A percentile compares a stretch with the other conserved stretches of the same genome.
Evolutionary conservation across 2,329 filamentous ascomycete species (phyloP).

Genomic region (Orbilia ellipsospora): DNA sequence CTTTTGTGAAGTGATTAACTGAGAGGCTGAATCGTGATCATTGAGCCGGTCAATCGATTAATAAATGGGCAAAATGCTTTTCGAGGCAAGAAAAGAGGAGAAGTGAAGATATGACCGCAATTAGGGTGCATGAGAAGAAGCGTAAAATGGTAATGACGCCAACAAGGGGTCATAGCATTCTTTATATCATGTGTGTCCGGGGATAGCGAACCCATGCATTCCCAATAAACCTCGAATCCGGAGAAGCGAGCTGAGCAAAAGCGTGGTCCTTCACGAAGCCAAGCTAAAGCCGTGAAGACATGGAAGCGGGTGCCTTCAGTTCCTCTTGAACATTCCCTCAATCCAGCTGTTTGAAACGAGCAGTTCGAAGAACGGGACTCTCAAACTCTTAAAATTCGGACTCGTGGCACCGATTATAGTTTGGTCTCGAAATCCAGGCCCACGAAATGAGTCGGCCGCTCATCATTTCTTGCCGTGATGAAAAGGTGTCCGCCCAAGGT

Average conservation of each 20-base stretch:
- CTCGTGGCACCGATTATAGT: not conserved
- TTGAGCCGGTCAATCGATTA: conserved; percentile 40
- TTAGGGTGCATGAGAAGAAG: conserved; percentile 1
- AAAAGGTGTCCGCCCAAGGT: conserved; percentile 19
- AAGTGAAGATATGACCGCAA: conserved; percentile 19
- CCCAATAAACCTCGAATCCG: conserved; percentile 31
- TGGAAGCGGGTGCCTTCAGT: conserved; percentile 15
- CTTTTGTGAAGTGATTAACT: conserved; percentile 5
- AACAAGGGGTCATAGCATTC: conserved; percentile 37
- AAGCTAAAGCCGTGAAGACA: conserved; percentile 37
- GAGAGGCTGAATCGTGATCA: conserved; percentile 29
- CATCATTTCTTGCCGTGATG: conserved; percentile 2
- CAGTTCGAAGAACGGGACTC: conserved; percentile 15
- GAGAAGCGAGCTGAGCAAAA: conserved; percentile 27
- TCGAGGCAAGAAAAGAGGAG: conserved; percentile 21
- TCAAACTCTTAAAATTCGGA: conserved; percentile 1
- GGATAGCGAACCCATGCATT: conserved; percentile 27
- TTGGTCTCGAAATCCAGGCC: not conserved
- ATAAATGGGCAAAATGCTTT: conserved; percentile 4
- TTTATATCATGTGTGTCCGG: conserved; percentile 23
- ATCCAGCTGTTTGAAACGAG: conserved; percentile 47
- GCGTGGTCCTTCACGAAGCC: conserved; percentile 15
- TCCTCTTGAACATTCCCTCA: conserved; percentile 20
- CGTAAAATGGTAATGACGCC: conserved; percentile 30
- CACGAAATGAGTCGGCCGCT: not conserved